phyloP scores from a whole-genome alignment of 1,284 basidiomycete species.

The Sporisorium exsertum region DNA sequence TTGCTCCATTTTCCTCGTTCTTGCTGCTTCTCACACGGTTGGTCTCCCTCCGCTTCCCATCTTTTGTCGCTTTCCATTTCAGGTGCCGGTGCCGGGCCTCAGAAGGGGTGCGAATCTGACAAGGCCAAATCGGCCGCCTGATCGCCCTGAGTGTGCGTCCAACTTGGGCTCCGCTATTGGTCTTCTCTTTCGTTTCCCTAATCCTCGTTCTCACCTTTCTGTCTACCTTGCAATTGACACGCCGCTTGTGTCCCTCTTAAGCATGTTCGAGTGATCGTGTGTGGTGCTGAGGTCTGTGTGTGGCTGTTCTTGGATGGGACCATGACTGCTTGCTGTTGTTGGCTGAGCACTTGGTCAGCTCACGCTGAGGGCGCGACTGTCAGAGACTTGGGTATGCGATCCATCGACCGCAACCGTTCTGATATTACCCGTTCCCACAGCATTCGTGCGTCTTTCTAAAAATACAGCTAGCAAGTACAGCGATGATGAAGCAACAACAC shows the following conservation, averaged over 20 bases:
- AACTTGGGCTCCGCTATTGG: not conserved
- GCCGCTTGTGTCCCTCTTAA: not conserved
- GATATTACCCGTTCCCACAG: not conserved
- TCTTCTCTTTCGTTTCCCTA: not conserved
- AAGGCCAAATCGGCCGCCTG: not conserved
- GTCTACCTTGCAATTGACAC: not conserved
- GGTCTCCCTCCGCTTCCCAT: no score
- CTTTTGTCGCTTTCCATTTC: not conserved
- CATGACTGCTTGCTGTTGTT: not conserved
- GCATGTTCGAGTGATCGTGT: not conserved
- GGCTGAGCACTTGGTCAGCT: not conserved
- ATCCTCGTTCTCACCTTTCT: not conserved
- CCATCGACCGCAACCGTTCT: not conserved
- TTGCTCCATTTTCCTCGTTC: not conserved
- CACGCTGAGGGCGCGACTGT: no score
- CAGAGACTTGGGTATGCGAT: not conserved
- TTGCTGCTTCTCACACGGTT: no score
- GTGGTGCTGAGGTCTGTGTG: not conserved
- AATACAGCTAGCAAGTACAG: conserved; percentile 4
- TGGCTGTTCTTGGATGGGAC: not conserved
- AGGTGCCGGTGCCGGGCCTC: not conserved
- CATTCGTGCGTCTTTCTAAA: not conserved
- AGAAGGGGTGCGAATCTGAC: not conserved
- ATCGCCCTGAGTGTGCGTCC: not conserved
- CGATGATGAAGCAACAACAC: not conserved